Evolutionary conservation across 306 rosid genomes (phyloP).

Genomic region (Malus domestica): ASM211411v1 NC_041792.1:6069001-6069500

Average conservation of each 20-base stretch:
- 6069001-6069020: not conserved
- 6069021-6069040: not conserved
- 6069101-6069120: not conserved
- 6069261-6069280: slow-evolving; percentile 57
- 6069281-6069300: slow-evolving; percentile 78
- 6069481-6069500: slow-evolving; percentile 85
- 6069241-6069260: not conserved
- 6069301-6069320: slow-evolving; percentile 78
- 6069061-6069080: not conserved
- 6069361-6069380: not conserved
- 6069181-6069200: not conserved
- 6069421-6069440: slow-evolving; percentile 10
- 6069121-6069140: not conserved
- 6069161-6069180: not conserved
- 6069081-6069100: not conserved
- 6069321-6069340: slow-evolving; percentile 72
- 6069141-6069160: not conserved
- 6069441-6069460: slow-evolving; percentile 98
- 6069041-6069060: not conserved
- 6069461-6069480: slow-evolving; percentile 92
- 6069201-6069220: not conserved
- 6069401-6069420: not conserved
- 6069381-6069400: not conserved
- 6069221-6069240: not conserved
- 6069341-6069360: slow-evolving; percentile 56